These are phyloP conservation scores for Xylaria flabelliformis DNA, from an alignment of 495 filamentous ascomycete species.

Conservation along the genomic window DNA sequence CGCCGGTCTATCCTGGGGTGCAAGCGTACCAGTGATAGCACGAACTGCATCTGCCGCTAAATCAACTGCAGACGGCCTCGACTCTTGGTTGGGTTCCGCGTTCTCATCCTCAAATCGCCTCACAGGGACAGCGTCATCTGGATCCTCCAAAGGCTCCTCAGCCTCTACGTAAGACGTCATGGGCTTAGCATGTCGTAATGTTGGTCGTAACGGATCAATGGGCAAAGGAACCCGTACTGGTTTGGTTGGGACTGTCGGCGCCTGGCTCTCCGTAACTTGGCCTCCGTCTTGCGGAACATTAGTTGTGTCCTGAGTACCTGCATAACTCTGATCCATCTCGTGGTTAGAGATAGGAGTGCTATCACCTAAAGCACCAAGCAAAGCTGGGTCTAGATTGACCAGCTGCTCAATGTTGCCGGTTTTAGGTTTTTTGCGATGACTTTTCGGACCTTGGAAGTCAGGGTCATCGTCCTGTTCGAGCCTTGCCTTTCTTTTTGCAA, in stretches of 20 bases:
- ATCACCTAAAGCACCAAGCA: constrained; percentile 36
- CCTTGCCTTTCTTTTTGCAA: constrained; percentile 53
- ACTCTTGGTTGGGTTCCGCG: constrained; percentile 25
- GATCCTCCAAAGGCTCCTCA: constrained; percentile 46
- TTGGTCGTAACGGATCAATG: constrained; percentile 42
- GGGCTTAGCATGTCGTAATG: constrained; percentile 54
- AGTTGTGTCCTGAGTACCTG: constrained; percentile 15
- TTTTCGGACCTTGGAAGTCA: constrained; percentile 48
- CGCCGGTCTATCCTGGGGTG: neutral
- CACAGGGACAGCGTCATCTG: constrained; percentile 45
- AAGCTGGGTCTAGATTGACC: constrained; percentile 44
- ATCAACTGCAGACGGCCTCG: constrained; percentile 45
- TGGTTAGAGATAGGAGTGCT: constrained; percentile 30
- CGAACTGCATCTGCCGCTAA: constrained; percentile 45
- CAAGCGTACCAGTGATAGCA: constrained; percentile 25
- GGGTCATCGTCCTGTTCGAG: constrained; percentile 55
- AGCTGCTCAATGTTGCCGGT: constrained; percentile 42
- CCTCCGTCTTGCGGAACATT: constrained; percentile 17
- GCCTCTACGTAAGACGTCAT: constrained; percentile 48
- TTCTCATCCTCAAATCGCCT: constrained; percentile 22
- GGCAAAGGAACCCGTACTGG: constrained; percentile 29
- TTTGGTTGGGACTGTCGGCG: constrained; percentile 3
- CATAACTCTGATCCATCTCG: neutral
- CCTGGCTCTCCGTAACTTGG: constrained; percentile 11
- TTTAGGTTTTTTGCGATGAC: constrained; percentile 48